Percentiles rank a stretch among this genome's conserved stretches.
These are phyloP conservation scores for Scedosporium minutisporum DNA, from an alignment of 2,329 filamentous ascomycete genomes.

Conservation along the genomic window DNA sequence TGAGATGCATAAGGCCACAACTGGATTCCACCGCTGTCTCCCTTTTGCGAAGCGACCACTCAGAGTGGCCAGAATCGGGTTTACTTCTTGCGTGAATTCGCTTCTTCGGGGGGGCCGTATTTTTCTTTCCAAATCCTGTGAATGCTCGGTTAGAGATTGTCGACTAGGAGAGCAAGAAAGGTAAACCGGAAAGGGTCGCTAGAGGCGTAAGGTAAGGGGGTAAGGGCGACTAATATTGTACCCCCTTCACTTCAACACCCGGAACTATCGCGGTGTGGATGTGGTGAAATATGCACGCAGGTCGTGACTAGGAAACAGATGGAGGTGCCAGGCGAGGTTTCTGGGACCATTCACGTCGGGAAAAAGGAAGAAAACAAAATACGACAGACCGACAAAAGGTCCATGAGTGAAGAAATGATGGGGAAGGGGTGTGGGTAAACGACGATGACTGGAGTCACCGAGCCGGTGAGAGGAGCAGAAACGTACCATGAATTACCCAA, in stretches of 20 bases:
- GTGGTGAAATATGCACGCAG: no score
- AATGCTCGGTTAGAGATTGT: constrained; percentile 4
- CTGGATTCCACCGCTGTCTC: not conserved
- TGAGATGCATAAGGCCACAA: not conserved
- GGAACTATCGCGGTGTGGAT: no score
- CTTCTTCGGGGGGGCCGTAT: constrained; percentile 49
- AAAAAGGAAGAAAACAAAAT: not conserved
- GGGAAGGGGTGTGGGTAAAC: not conserved
- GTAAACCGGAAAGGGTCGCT: not conserved
- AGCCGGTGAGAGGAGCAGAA: not conserved
- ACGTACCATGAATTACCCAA: constrained; percentile 92
- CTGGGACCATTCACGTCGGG: no score
- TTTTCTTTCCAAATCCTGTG: constrained; percentile 97
- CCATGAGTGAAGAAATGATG: not conserved
- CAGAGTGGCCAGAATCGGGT: constrained; percentile 14
- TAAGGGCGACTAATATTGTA: no score
- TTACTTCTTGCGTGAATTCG: constrained; percentile 23
- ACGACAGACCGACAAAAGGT: not conserved
- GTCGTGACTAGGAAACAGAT: no score
- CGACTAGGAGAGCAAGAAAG: not conserved
- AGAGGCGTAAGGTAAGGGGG: no score
- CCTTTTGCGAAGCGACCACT: not conserved
- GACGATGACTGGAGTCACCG: not conserved
- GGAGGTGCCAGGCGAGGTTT: no score
- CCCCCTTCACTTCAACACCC: no score